Conservation (phyloP, 2,329 filamentous ascomycete genomes). For the Cephalotrichum gorgonifer region DNA sequence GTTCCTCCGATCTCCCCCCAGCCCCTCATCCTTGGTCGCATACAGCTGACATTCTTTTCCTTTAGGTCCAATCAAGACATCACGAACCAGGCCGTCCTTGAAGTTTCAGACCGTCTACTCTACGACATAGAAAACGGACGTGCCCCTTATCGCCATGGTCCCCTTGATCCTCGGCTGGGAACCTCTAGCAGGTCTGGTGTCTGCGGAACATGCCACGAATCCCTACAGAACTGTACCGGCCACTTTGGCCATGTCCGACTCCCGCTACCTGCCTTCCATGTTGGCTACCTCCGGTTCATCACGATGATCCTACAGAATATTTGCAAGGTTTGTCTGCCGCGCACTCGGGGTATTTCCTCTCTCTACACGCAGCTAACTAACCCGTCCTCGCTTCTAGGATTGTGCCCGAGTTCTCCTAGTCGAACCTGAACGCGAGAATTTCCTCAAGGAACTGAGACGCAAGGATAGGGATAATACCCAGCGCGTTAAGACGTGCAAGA, state of each 20-base stretch:
- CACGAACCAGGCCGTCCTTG: slow-evolving; percentile 86
- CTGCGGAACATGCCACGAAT: slow-evolving; percentile 76
- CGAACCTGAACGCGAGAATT: slow-evolving; percentile 66
- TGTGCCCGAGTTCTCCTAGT: slow-evolving; percentile 77
- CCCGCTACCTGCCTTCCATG: slow-evolving; percentile 86
- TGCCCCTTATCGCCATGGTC: slow-evolving; percentile 68
- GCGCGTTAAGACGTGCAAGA: slow-evolving; percentile 74
- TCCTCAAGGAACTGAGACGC: slow-evolving; percentile 68
- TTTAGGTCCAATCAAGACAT: slow-evolving; percentile 81
- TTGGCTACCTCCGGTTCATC: slow-evolving; percentile 90
- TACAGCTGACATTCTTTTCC: not conserved
- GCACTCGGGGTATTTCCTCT: slow-evolving; percentile 3
- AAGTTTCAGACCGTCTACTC: slow-evolving; percentile 86
- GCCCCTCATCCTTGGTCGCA: not conserved
- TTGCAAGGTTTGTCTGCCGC: slow-evolving; percentile 53
- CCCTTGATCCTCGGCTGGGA: slow-evolving; percentile 79
- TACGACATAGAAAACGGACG: slow-evolving; percentile 82
- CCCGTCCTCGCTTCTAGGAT: slow-evolving; percentile 33
- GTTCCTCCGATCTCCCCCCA: not conserved
- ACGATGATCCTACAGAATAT: slow-evolving; percentile 89
- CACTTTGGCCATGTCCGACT: slow-evolving; percentile 93
- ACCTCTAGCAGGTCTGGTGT: slow-evolving; percentile 73
- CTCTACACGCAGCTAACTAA: not conserved
- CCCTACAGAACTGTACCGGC: slow-evolving; percentile 76
- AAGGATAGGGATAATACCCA: slow-evolving; percentile 81